phyloP scores from a whole-genome alignment of 2,329 filamentous ascomycete species.

The Lachnellula hyalina region DNA sequence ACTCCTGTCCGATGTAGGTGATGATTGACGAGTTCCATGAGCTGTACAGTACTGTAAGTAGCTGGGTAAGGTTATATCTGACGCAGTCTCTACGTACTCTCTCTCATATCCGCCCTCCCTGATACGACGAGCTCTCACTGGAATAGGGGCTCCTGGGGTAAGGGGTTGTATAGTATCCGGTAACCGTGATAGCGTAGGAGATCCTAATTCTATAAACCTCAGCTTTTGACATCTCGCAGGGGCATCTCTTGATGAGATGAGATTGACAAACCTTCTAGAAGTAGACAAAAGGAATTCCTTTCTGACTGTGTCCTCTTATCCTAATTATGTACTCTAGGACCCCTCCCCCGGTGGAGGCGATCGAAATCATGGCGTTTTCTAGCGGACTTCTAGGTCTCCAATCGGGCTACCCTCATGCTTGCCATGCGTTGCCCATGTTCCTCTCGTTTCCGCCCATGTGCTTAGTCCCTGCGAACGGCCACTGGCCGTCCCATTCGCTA shows the following conservation, averaged over 20 bases:
- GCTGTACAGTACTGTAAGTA: no score
- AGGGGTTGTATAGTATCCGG: no score
- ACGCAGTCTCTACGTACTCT: no score
- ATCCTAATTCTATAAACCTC: background rate
- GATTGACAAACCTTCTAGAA: background rate
- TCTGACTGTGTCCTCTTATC: background rate
- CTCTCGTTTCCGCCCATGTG: background rate
- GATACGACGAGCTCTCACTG: no score
- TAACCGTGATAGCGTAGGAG: no score
- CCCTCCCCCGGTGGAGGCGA: background rate
- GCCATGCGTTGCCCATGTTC: slow-evolving; percentile 4
- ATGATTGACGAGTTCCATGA: background rate
- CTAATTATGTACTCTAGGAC: background rate
- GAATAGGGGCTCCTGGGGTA: no score
- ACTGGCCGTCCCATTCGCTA: background rate
- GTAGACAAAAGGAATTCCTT: background rate
- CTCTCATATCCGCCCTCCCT: no score
- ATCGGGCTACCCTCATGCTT: slow-evolving; percentile 2
- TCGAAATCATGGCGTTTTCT: slow-evolving; percentile 6
- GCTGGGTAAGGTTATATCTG: no score
- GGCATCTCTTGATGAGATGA: background rate
- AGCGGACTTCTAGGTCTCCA: slow-evolving; percentile 6
- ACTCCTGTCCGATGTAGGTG: background rate
- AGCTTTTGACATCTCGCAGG: background rate
- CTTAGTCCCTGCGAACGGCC: background rate